Evolutionary conservation across 768 basidiomycete species (phyloP).

Genomic region (Sporobolomyces pararoseus): DNA sequence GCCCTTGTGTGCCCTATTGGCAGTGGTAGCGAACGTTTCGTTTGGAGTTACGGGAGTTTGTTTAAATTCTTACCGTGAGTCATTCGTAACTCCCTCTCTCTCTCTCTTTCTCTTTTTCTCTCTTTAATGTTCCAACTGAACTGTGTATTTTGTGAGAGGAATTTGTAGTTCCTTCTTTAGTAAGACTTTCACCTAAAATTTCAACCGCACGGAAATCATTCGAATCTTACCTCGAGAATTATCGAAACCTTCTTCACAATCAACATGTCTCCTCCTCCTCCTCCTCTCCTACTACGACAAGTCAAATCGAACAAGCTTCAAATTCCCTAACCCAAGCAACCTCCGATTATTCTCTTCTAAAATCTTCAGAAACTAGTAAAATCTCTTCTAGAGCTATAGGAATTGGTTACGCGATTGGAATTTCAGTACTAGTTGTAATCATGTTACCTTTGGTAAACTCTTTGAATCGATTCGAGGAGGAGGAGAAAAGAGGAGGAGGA

Average conservation of each 20-base stretch:
- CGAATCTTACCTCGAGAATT: neutral
- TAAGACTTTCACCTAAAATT: neutral
- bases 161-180: neutral
- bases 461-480: no score
- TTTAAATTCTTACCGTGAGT: conserved; percentile 71
- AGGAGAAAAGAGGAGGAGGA: conserved; percentile 10
- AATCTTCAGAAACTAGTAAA: neutral
- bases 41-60: conserved; percentile 85
- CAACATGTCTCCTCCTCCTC: neutral
- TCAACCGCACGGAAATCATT: neutral
- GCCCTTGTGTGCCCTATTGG: conserved; percentile 65
- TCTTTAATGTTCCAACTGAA: conserved; percentile 54
- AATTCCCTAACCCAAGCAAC: neutral
- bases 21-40: conserved; percentile 72
- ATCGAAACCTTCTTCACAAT: neutral
- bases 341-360: neutral
- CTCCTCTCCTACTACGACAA: neutral
- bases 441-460: conserved; percentile 67
- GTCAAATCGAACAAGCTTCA: neutral
- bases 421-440: conserved; percentile 66
- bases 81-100: no score
- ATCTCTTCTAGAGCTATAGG: conserved; percentile 43
- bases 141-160: neutral
- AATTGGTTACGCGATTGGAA: conserved; percentile 57
- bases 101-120: neutral